A percentile compares a stretch with the other conserved stretches of the same genome.
Conservation (phyloP, 2,329 filamentous ascomycete species). For the Diatrype stigma region DNA sequence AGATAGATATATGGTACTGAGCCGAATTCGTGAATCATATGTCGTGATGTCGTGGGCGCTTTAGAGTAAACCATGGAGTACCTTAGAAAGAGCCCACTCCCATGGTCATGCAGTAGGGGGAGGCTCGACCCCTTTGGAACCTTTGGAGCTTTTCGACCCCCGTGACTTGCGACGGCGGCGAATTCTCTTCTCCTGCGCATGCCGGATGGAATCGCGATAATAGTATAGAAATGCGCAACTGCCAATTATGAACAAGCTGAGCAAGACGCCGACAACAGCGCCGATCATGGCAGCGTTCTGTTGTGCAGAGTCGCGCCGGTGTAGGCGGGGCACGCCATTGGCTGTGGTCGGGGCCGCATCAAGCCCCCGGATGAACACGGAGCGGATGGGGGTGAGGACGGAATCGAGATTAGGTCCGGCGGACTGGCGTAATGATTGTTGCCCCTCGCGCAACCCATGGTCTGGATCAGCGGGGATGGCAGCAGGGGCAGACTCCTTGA, state of each 20-base stretch:
- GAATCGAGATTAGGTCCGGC: not conserved
- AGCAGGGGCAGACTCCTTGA: not conserved
- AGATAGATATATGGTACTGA: too few species aligned
- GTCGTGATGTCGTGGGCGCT: not conserved
- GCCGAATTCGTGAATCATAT: too few species aligned
- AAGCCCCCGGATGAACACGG: not conserved
- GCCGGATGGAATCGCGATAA: conserved; percentile 36
- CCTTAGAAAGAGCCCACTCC: too few species aligned
- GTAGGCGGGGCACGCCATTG: not conserved
- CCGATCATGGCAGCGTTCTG: conserved; percentile 39
- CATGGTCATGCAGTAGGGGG: not conserved
- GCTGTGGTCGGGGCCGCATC: not conserved
- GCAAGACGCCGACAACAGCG: conserved; percentile 37
- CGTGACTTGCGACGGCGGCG: conserved; percentile 19
- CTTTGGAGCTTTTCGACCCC: conserved; percentile 28
- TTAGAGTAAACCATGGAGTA: not conserved
- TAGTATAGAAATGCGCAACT: conserved; percentile 34
- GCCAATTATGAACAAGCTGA: conserved; percentile 36
- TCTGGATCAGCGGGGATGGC: not conserved
- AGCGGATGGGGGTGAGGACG: not conserved
- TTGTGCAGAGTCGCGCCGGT: conserved; percentile 16
- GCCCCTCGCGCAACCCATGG: not conserved
- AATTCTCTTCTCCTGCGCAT: conserved; percentile 21
- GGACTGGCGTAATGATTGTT: not conserved
- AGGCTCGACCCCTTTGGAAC: conserved; percentile 30